phyloP scores from a whole-genome alignment of 805 yeast species.

The Sugiyamaella smithiae region DNA sequence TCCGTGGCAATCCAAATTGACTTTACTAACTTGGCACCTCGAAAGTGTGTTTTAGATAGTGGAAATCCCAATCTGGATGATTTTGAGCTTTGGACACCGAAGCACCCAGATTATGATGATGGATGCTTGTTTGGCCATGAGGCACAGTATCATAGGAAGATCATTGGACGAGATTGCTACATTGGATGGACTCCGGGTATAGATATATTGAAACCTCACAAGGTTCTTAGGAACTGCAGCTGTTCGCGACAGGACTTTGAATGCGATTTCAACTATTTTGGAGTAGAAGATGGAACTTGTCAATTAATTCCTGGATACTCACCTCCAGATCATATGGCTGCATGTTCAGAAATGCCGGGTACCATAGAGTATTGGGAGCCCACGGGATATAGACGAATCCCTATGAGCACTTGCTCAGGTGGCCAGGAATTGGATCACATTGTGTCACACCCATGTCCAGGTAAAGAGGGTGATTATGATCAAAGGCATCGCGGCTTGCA shows the following conservation, averaged over 20 bases:
- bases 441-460: slow-evolving; percentile 78
- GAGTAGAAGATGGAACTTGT: slow-evolving; percentile 79
- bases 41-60: slow-evolving; percentile 55
- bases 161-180: slow-evolving; percentile 63
- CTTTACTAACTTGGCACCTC: slow-evolving; percentile 48
- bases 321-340: slow-evolving; percentile 61
- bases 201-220: slow-evolving; percentile 58
- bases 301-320: slow-evolving; percentile 69
- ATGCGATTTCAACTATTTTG: slow-evolving; percentile 83
- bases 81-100: slow-evolving; percentile 62
- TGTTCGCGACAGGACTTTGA: slow-evolving; percentile 88
- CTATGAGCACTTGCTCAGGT: slow-evolving; percentile 80
- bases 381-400: slow-evolving; percentile 88
- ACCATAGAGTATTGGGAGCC: slow-evolving; percentile 75
- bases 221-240: slow-evolving; percentile 62
- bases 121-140: slow-evolving; percentile 73
- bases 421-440: slow-evolving; percentile 71
- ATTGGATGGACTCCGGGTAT: slow-evolving; percentile 28
- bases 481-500: slow-evolving; percentile 49
- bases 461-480: slow-evolving; percentile 65
- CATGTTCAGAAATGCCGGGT: slow-evolving; percentile 53
- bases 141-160: slow-evolving; percentile 56
- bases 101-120: slow-evolving; percentile 43
- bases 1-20: slow-evolving; percentile 55
- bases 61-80: slow-evolving; percentile 49